Evolutionary conservation across 306 rosid genomes (phyloP).

Genomic region (Trichosanthes truncata): DNA sequence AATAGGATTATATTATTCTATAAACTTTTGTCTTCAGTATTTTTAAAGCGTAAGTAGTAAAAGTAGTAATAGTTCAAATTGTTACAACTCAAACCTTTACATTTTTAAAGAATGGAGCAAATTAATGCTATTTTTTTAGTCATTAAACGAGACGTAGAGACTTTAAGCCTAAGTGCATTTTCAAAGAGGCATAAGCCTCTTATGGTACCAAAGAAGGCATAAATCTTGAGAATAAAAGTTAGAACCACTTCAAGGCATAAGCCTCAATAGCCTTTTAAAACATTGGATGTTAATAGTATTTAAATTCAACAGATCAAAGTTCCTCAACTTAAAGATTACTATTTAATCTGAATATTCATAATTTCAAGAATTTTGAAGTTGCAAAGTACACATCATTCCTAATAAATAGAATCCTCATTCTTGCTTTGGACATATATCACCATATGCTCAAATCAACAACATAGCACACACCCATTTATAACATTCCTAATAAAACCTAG

Average conservation of each 20-base stretch:
- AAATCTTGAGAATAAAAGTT: neutral
- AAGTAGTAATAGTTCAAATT: neutral
- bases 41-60: too few species aligned
- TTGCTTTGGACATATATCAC: neutral
- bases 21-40: neutral
- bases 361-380: neutral
- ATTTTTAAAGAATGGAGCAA: too few species aligned
- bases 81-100: neutral
- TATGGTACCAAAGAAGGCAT: neutral
- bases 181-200: neutral
- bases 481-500: neutral
- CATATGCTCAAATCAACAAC: neutral
- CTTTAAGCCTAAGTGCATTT: neutral
- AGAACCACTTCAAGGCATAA: neutral
- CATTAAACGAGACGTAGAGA: neutral
- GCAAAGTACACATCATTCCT: neutral
- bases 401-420: neutral
- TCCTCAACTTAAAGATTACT: neutral
- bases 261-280: neutral
- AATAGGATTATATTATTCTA: neutral
- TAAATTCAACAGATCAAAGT: neutral
- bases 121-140: neutral
- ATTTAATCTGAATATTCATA: neutral
- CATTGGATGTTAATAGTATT: neutral
- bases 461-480: neutral